These are phyloP conservation scores for Marchantia polymorpha DNA, from an alignment of 225 moss, liverwort and hornwort genomes.

Conservation along the genomic window DNA sequence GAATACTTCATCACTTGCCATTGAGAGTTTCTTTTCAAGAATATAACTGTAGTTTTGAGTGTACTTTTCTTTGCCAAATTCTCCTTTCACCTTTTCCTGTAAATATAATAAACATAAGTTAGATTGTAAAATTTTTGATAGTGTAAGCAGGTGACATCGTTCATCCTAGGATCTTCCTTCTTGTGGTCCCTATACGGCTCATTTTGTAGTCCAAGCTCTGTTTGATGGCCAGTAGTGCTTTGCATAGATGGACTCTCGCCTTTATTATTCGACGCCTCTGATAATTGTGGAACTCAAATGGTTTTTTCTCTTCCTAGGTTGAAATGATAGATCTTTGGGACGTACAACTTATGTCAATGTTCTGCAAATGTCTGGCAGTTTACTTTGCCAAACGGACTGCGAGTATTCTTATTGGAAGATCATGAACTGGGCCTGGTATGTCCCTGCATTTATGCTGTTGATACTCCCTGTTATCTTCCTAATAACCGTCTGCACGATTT, in stretches of 20 bases:
- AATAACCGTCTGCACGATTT: not conserved
- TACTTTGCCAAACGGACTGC: slow-evolving; percentile 30
- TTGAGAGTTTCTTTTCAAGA: not conserved
- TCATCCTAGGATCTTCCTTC: not conserved
- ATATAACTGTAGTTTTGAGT: too few relatives aligned
- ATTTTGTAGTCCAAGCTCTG: too few relatives aligned
- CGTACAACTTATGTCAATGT: not conserved
- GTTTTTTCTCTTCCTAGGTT: not conserved
- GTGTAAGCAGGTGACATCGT: not conserved
- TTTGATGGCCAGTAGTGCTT: too few relatives aligned
- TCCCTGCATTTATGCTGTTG: not conserved
- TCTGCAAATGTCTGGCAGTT: slow-evolving; percentile 14
- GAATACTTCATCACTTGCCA: not conserved
- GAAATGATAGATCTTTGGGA: not conserved
- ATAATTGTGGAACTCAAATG: not conserved
- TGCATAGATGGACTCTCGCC: not conserved
- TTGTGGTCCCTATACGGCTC: not conserved
- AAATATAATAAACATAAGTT: too few relatives aligned
- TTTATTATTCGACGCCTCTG: not conserved
- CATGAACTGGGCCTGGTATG: slow-evolving; percentile 42
- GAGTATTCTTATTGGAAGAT: slow-evolving; percentile 40
- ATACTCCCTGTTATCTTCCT: not conserved
- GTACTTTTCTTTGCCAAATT: too few relatives aligned
- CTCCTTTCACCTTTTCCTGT: too few relatives aligned
- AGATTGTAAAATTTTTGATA: not conserved